These are phyloP conservation scores for Tulasnella sp. DNA, from an alignment of 768 basidiomycete species.

Conservation along the genomic window DNA sequence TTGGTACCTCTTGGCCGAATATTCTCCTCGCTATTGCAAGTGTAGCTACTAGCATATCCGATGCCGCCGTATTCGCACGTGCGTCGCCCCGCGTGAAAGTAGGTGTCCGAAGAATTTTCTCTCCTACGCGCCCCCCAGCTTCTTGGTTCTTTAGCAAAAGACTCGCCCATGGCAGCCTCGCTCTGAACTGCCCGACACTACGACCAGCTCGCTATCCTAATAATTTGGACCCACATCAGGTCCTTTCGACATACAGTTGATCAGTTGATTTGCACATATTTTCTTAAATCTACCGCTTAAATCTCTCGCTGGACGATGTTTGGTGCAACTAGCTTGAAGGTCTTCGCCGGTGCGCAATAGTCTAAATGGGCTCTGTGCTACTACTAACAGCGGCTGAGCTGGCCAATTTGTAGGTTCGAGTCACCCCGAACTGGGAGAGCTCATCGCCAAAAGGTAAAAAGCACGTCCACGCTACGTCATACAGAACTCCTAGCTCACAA, in stretches of 20 bases:
- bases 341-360: slow-evolving; percentile 41
- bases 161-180: too few species aligned
- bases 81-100: too few species aligned
- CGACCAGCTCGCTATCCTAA: not conserved
- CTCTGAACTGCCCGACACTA: not conserved
- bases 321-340: slow-evolving; percentile 46
- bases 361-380: slow-evolving; percentile 1
- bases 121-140: not conserved
- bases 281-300: not conserved
- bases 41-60: too few species aligned
- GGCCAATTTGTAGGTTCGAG: slow-evolving; percentile 57
- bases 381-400: slow-evolving; percentile 10
- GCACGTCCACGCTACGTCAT: slow-evolving; percentile 2
- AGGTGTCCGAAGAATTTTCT: too few species aligned
- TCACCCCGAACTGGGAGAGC: slow-evolving; percentile 90
- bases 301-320: slow-evolving; percentile 31
- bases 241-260: too few species aligned
- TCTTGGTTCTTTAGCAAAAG: not conserved
- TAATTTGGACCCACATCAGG: not conserved
- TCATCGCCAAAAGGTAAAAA: slow-evolving; percentile 77
- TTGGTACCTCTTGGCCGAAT: too few species aligned
- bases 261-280: not conserved
- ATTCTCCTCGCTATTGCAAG: too few species aligned
- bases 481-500: slow-evolving; percentile 5
- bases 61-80: too few species aligned